Conservation (phyloP, 768 basidiomycete genomes). For the Boletus rufocinnamomeus region DNA sequence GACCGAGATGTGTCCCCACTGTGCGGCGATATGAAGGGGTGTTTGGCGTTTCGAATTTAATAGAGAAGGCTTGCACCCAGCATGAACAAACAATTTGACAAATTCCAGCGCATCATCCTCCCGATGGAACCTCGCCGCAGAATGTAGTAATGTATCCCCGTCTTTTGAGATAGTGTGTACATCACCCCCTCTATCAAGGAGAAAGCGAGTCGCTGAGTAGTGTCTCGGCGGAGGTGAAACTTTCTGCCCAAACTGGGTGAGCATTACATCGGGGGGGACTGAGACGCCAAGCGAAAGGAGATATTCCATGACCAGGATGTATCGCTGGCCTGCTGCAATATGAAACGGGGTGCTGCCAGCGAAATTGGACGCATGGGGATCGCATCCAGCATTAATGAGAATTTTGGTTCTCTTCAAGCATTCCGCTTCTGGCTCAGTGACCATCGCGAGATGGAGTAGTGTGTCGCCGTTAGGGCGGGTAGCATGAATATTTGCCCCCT, state of each 20-base stretch:
- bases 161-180: not conserved
- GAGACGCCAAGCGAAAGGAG: not conserved
- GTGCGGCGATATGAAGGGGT: not conserved
- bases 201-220: not conserved
- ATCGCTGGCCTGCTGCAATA: not conserved
- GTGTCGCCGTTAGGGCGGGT: not conserved
- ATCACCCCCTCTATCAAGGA: not conserved
- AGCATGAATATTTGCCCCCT: not conserved
- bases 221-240: not conserved
- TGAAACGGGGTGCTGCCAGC: not conserved
- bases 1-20: not conserved
- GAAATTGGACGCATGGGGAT: not conserved
- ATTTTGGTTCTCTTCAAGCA: not conserved
- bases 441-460: not conserved
- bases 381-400: not conserved
- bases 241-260: not conserved
- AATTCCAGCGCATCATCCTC: not conserved
- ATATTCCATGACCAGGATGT: not conserved
- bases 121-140: rapidly evolving
- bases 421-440: rapidly evolving
- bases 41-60: not conserved
- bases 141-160: not conserved
- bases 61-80: not conserved
- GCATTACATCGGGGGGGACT: not conserved
- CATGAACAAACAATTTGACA: not conserved